phyloP scores from a whole-genome alignment of 768 basidiomycete species.

The Chalciporus sphaerocephalus region DNA sequence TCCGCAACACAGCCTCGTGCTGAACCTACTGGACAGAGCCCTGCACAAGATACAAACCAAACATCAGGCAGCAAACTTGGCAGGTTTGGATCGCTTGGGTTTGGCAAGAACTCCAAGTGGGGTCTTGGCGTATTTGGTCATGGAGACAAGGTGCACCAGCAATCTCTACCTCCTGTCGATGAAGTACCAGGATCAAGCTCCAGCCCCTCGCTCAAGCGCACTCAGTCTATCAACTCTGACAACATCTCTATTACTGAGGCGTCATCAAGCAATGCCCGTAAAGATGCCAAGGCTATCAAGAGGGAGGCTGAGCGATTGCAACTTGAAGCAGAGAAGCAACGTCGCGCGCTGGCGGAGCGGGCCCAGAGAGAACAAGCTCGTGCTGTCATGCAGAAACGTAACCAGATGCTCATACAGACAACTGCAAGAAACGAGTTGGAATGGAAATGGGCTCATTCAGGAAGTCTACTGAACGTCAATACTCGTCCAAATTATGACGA shows the following conservation, averaged over 20 bases:
- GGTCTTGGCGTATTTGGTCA: constrained; percentile 65
- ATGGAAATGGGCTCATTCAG: constrained; percentile 48
- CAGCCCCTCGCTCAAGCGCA: constrained; percentile 69
- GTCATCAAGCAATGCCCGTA: constrained; percentile 37
- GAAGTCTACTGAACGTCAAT: constrained; percentile 41
- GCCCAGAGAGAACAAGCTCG: constrained; percentile 83
- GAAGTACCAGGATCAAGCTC: constrained; percentile 57
- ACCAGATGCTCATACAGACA: constrained; percentile 61
- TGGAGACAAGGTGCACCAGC: constrained; percentile 62
- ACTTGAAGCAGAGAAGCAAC: constrained; percentile 80
- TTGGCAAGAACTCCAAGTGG: constrained; percentile 66
- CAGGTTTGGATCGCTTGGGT: constrained; percentile 55
- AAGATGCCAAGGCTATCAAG: constrained; percentile 71
- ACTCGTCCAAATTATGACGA: constrained; percentile 28
- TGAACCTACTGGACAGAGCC: constrained; percentile 30
- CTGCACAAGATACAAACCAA: constrained; percentile 37
- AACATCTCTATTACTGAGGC: constrained; percentile 56
- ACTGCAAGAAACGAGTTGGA: constrained; percentile 52
- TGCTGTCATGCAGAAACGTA: constrained; percentile 89
- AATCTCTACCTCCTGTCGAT: constrained; percentile 64
- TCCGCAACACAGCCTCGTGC: constrained; percentile 46
- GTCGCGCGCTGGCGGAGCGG: constrained; percentile 69
- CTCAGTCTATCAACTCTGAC: constrained; percentile 74
- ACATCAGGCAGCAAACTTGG: constrained; percentile 49
- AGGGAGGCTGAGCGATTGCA: constrained; percentile 77